Percentiles rank a stretch among this genome's conserved stretches.
phyloP scores from a whole-genome alignment of 805 yeast genomes.

The Metschnikowia anglica region DNA sequence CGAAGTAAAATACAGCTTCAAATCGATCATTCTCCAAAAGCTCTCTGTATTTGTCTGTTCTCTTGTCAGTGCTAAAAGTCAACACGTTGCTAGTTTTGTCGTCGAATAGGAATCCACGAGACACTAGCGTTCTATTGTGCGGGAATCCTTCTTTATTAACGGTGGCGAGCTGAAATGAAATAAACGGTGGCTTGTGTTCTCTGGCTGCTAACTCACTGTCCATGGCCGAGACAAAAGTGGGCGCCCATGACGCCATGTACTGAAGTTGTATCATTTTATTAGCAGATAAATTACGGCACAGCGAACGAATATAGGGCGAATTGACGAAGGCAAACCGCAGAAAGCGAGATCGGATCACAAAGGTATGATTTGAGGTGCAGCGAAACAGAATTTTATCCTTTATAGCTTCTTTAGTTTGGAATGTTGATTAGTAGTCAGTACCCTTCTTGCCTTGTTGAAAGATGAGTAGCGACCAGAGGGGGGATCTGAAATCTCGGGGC shows the following conservation, averaged over 20 bases:
- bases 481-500: too few relatives aligned
- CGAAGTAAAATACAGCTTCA: slow-evolving; percentile 79
- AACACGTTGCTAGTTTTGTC: slow-evolving; percentile 66
- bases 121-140: slow-evolving; percentile 65
- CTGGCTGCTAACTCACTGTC: slow-evolving; percentile 40
- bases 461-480: too few relatives aligned
- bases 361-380: neutral
- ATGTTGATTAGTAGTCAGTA: too few relatives aligned
- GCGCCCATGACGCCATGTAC: slow-evolving; percentile 72
- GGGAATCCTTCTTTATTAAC: slow-evolving; percentile 57
- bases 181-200: slow-evolving; percentile 44
- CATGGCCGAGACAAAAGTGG: slow-evolving; percentile 55
- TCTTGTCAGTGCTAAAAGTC: slow-evolving; percentile 67
- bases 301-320: neutral
- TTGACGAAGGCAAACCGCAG: neutral
- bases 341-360: neutral
- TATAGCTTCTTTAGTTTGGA: too few relatives aligned
- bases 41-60: slow-evolving; percentile 64
- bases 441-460: too few relatives aligned
- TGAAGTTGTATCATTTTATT: slow-evolving; percentile 29
- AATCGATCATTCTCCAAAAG: slow-evolving; percentile 51
- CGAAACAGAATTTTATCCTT: neutral
- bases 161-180: slow-evolving; percentile 67
- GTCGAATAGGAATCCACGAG: slow-evolving; percentile 72
- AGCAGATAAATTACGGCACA: neutral